Percentiles rank a stretch among this genome's conserved stretches.
Evolutionary conservation across 108 stramenopile genomes (phyloP).

Genomic region (Conticribra guillardii): DNA sequence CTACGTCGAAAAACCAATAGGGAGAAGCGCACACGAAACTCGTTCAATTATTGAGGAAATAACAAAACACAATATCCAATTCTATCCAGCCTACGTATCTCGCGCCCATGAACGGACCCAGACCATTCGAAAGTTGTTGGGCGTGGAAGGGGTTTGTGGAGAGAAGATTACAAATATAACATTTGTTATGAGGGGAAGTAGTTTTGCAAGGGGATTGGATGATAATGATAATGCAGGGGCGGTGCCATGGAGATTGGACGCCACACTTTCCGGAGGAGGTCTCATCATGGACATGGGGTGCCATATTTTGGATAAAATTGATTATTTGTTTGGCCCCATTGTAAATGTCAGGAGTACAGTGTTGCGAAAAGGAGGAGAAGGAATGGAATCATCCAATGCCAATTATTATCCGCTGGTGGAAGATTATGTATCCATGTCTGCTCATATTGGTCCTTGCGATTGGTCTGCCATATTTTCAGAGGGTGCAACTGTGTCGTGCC

Average conservation of each 20-base stretch:
- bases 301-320: constrained; percentile 66
- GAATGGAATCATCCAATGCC: no score
- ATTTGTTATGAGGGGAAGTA: constrained; percentile 17
- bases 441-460: constrained; percentile 40
- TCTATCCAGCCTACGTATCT: constrained; percentile 66
- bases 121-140: constrained; percentile 27
- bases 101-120: constrained; percentile 65
- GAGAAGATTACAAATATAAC: constrained; percentile 30
- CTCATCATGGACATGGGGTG: constrained; percentile 75
- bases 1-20: constrained; percentile 71
- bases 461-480: constrained; percentile 26
- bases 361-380: constrained; percentile 6
- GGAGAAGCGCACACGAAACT: constrained; percentile 65
- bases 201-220: constrained; percentile 37
- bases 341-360: constrained; percentile 44
- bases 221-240: neutral
- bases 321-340: constrained; percentile 68
- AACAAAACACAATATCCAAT: constrained; percentile 19
- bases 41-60: constrained; percentile 26
- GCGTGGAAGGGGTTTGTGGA: constrained; percentile 39
- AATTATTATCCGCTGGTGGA: constrained; percentile 51
- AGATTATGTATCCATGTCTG: constrained; percentile 54
- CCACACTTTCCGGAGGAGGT: constrained; percentile 59
- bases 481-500: constrained; percentile 54
- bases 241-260: constrained; percentile 57